A percentile compares a stretch with the other conserved stretches of the same genome.
Evolutionary conservation across 2,329 filamentous ascomycete genomes (phyloP).

Genomic region (Hypocrella siamensis): DNA sequence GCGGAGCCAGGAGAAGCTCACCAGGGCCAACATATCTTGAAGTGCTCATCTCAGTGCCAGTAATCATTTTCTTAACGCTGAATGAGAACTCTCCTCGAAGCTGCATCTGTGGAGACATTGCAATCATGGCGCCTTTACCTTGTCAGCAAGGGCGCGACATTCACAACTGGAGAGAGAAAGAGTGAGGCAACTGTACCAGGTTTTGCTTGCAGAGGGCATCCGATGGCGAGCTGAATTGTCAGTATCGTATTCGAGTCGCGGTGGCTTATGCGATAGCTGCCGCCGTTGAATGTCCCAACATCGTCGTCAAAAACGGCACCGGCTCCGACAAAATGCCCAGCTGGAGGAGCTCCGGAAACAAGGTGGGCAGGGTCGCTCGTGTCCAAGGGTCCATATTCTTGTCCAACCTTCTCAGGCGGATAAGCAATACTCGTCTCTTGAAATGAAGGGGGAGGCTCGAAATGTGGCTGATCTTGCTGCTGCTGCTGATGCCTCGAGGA

Average conservation of each 20-base stretch:
- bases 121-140: constrained; percentile 63
- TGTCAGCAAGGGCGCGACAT: background rate
- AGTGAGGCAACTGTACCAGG: constrained; percentile 38
- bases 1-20: constrained; percentile 71
- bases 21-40: constrained; percentile 81
- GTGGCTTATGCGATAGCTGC: constrained; percentile 85
- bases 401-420: constrained; percentile 13
- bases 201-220: constrained; percentile 67
- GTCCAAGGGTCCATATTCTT: constrained; percentile 9
- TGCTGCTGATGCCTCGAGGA: constrained; percentile 1
- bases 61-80: constrained; percentile 78
- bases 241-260: constrained; percentile 80
- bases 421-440: constrained; percentile 9
- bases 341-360: constrained; percentile 22
- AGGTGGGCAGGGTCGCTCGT: constrained; percentile 14
- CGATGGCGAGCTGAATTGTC: constrained; percentile 78
- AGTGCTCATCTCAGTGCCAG: constrained; percentile 61
- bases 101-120: constrained; percentile 80
- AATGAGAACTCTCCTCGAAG: constrained; percentile 76
- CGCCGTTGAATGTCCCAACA: constrained; percentile 92
- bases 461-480: constrained; percentile 11
- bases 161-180: background rate
- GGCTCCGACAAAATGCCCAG: constrained; percentile 47
- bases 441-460: constrained; percentile 12
- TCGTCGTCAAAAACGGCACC: constrained; percentile 62